phyloP scores from a whole-genome alignment of 2,329 filamentous ascomycete species.

The Cercospora zeina region DNA sequence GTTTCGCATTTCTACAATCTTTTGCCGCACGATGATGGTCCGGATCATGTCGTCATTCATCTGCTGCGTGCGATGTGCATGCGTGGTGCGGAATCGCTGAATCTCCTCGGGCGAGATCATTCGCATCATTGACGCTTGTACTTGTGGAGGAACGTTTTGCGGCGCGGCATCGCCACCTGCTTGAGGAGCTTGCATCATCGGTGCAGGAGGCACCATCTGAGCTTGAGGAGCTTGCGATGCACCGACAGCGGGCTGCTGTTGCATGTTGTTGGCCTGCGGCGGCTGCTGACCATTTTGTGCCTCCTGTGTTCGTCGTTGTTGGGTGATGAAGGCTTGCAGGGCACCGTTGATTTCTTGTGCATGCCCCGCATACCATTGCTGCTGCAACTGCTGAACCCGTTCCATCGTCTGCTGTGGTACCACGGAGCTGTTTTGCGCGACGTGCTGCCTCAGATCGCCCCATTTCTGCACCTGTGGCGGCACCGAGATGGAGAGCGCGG shows the following conservation, averaged over 20 bases:
- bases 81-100: conserved; percentile 40
- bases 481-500: conserved; percentile 34
- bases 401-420: conserved; percentile 45
- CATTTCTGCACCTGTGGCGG: conserved; percentile 57
- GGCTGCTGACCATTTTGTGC: conserved; percentile 42
- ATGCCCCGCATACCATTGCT: conserved; percentile 32
- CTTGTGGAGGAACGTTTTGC: conserved; percentile 20
- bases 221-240: conserved; percentile 42
- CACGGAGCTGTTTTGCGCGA: conserved; percentile 48
- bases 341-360: conserved; percentile 30
- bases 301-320: conserved; percentile 46
- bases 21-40: conserved; percentile 34
- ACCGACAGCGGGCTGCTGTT: conserved; percentile 22
- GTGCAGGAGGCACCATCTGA: conserved; percentile 43
- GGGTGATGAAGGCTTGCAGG: conserved; percentile 39
- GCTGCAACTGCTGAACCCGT: conserved; percentile 41
- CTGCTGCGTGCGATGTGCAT: conserved; percentile 38
- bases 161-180: conserved; percentile 33
- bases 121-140: conserved; percentile 23
- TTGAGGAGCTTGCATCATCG: conserved; percentile 24
- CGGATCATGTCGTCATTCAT: conserved; percentile 49
- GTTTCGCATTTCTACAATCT: conserved; percentile 25
- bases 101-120: conserved; percentile 43
- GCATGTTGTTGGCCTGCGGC: conserved; percentile 21
- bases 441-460: conserved; percentile 59